Base-by-base conservation (phyloP, 192 early-diverging fungal species). In the Linnemannia schmuckeri region DNA sequence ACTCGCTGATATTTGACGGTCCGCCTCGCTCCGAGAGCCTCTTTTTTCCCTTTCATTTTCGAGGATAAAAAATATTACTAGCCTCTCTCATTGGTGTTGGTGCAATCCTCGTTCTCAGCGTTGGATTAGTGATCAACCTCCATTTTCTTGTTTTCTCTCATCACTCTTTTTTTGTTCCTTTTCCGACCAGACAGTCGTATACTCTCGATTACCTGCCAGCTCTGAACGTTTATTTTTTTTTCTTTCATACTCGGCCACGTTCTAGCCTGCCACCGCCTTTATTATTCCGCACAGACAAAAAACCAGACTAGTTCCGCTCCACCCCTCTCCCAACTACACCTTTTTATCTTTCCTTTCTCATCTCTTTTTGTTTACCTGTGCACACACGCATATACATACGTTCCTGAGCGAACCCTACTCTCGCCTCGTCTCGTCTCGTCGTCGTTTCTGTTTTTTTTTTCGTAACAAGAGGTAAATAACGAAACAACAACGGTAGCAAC, bases 1-100 rank as follows among this genome's bases (percentile, higher is more conserved):
- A 52, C 18, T 52, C 49, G 20, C 10, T 27, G 55, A 24, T 24
- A 57, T 27, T 57, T 57, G 24, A 27, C 55, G 55, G 55, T 57
- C 55, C 55, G 55, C 55, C 55, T 27, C n/a, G 55, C 55, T 57
- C 55, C 55, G 55, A 57, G n/a, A 57, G 55, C n/a, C n/a, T 57
- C 9, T 5, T 22, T 22, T 52, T 52, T 52, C 4, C 5, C 49
- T 57, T 57, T 57, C 55, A 57, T 57, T 27, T 27, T 57, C 17
- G 8, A 57, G 55, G 55, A 57, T 24, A 57, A 57, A 57, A 18
- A 55, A n/a, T 57, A 57, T 27, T 9, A 57, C 55, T 57, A 27
- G 22, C 55, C 17, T 27, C n/a, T 27, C n/a, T 27, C 55, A 24
- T 57, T 57, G 17, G n/a, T n/a, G 55, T 57, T 57, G 55, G 55